Base-by-base conservation (phyloP, 164 flowering plant species). In the Liquidambar formosana region DNA sequence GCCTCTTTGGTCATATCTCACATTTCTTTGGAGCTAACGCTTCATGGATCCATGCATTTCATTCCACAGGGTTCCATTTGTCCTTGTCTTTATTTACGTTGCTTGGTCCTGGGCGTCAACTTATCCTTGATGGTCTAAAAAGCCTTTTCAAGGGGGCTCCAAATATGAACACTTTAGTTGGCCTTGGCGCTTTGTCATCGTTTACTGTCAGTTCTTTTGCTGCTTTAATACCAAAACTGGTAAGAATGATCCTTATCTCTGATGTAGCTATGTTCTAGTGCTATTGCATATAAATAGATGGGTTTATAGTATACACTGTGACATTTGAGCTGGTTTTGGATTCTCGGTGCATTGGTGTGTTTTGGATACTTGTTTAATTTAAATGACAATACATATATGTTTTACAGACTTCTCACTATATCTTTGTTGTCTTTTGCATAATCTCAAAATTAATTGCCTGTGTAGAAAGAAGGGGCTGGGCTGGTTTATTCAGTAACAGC, bases 161-260 rank as follows among this genome's bases (percentile, higher is more conserved):
- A 62, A 96, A 96, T 78, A 96, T 96, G 99, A 96, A 96, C 71
- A 91, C 99, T 47, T 84, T 96, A 85, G 98, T 96, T 81, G 95
- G 99, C 79, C 98, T 96, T 74, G 99, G 99, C 54, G 99, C 99
- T 66, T 72, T 96, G 67, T 90, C 99, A 65, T 96, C 99, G 12
- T 96, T 96, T 82, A 69, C 83, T 69, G 97, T 93, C 78, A 96
- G 99, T 72, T 84, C 98, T 23, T 61, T 93, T 26, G 98, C 99
- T 71, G 88, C 89, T 27, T 79, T 96, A 12, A 57, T 95, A 21
- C 99, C 99, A 49, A 88, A 84, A 77, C 84, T 93, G 93, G 98
- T 93, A 84, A 77, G 51, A 5, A 4, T 48, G 33, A 51, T 70
- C 60, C 49, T 64, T 60, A 13, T 45, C 13, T 46, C 41, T 25